A percentile compares a stretch with the other conserved stretches of the same genome.
These are phyloP conservation scores for Malus asiatica DNA, from an alignment of 306 rosid genomes.

Conservation along the genomic window DNA sequence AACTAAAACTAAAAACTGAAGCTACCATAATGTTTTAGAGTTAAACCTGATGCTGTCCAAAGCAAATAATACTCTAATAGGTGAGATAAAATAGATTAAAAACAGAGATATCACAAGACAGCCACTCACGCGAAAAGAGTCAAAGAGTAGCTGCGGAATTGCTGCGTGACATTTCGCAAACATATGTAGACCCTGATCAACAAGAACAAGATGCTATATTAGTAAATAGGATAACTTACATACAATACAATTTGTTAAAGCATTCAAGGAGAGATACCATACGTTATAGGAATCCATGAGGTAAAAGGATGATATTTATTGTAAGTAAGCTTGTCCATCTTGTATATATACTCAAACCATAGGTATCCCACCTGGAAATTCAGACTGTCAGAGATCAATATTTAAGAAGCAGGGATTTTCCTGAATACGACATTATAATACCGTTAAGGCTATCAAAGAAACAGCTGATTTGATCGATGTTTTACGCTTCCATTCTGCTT, in stretches of 20 bases:
- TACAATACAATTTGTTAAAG: conserved; percentile 5
- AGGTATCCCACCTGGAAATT: conserved; percentile 69
- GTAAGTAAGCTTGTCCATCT: conserved; percentile 80
- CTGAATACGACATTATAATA: conserved; percentile 20
- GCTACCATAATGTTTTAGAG: conserved; percentile 1
- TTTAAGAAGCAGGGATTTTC: neutral
- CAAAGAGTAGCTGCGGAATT: conserved; percentile 66
- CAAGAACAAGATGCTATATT: conserved; percentile 15
- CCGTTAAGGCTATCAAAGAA: conserved; percentile 47
- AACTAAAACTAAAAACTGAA: conserved; percentile 5
- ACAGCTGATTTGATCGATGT: conserved; percentile 68
- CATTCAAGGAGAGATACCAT: conserved; percentile 22
- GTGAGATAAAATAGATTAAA: neutral
- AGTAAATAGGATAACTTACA: conserved; percentile 10
- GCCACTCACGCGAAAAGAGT: conserved; percentile 79
- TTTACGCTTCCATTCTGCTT: conserved; percentile 66
- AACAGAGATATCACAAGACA: conserved; percentile 2
- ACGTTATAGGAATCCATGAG: conserved; percentile 99
- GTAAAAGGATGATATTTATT: conserved; percentile 93
- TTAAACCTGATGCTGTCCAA: conserved; percentile 1
- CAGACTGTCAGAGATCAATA: conserved; percentile 13
- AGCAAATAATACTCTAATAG: neutral
- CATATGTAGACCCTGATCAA: conserved; percentile 70
- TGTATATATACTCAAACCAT: conserved; percentile 81
- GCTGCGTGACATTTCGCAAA: conserved; percentile 81